phyloP scores from a whole-genome alignment of 768 basidiomycete species.

The Mycena belliarum region DNA sequence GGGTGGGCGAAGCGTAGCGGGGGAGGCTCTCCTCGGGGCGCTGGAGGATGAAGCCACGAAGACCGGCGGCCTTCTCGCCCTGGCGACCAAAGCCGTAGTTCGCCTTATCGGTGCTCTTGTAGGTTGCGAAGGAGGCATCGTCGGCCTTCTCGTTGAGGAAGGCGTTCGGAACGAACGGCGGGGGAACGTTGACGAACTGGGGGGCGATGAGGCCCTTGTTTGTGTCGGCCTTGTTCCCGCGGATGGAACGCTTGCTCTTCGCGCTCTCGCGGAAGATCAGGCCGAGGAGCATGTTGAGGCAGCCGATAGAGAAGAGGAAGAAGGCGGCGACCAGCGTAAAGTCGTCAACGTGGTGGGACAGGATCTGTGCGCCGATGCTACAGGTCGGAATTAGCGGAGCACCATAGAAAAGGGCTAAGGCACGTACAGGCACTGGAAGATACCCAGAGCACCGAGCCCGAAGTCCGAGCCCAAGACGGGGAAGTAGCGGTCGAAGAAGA shows the following conservation, averaged over 20 bases:
- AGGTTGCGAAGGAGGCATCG: constrained; percentile 19
- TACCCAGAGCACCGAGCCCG: constrained; percentile 84
- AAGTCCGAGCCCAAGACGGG: constrained; percentile 87
- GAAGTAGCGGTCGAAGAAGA: constrained; percentile 85
- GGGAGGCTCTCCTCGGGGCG: constrained; percentile 60
- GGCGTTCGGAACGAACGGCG: constrained; percentile 33
- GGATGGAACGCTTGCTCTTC: constrained; percentile 67
- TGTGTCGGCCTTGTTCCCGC: constrained; percentile 50
- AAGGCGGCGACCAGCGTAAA: constrained; percentile 88
- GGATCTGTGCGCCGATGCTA: constrained; percentile 68
- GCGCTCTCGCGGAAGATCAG: constrained; percentile 74
- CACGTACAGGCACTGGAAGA: constrained; percentile 81
- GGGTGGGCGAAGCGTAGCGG: constrained; percentile 45
- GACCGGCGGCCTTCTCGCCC: constrained; percentile 74
- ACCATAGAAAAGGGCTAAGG: not conserved
- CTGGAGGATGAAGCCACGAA: constrained; percentile 56
- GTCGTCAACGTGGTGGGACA: constrained; percentile 76
- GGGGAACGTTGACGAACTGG: constrained; percentile 37
- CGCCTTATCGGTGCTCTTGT: constrained; percentile 39
- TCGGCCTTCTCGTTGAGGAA: constrained; percentile 27
- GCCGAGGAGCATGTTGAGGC: constrained; percentile 79
- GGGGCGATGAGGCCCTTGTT: constrained; percentile 51
- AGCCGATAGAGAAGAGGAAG: constrained; percentile 82
- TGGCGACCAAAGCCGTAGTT: constrained; percentile 81
- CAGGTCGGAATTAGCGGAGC: not conserved